These are phyloP conservation scores for Coniochaeta prunicola DNA, from an alignment of 2,329 filamentous ascomycete species.

Conservation along the genomic window DNA sequence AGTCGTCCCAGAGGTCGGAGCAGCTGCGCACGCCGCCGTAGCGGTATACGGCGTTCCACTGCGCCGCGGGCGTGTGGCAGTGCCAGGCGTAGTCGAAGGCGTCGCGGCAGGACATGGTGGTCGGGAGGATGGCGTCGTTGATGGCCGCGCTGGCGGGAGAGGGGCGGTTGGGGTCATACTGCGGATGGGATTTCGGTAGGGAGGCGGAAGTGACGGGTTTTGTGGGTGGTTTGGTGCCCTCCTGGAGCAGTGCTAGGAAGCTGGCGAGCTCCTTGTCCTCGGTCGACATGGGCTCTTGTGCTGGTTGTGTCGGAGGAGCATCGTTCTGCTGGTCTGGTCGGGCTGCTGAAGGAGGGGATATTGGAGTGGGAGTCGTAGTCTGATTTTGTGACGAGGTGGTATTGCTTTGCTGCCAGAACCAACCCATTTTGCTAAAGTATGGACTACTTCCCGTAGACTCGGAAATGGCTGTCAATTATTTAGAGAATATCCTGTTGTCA, in stretches of 20 bases:
- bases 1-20: conserved; percentile 82
- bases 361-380: background rate
- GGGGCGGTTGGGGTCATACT: conserved; percentile 16
- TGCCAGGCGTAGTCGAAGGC: conserved; percentile 92
- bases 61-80: conserved; percentile 85
- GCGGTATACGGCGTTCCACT: conserved; percentile 88
- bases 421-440: conserved; percentile 42
- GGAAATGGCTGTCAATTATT: background rate
- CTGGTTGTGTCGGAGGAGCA: conserved; percentile 3
- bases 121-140: conserved; percentile 63
- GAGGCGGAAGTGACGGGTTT: conserved; percentile 12
- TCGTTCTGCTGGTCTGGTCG: background rate
- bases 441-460: background rate
- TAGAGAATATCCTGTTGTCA: background rate
- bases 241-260: conserved; percentile 41
- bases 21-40: conserved; percentile 72
- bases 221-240: conserved; percentile 17
- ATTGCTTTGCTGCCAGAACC: conserved; percentile 45
- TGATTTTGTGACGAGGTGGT: conserved; percentile 4
- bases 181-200: conserved; percentile 11
- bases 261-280: conserved; percentile 46
- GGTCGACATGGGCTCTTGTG: conserved; percentile 11
- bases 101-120: conserved; percentile 78
- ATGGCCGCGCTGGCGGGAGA: conserved; percentile 41
- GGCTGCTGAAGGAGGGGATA: background rate